phyloP scores from a whole-genome alignment of 768 basidiomycete genomes.

The Rubroboletus pulcherrimus region DNA sequence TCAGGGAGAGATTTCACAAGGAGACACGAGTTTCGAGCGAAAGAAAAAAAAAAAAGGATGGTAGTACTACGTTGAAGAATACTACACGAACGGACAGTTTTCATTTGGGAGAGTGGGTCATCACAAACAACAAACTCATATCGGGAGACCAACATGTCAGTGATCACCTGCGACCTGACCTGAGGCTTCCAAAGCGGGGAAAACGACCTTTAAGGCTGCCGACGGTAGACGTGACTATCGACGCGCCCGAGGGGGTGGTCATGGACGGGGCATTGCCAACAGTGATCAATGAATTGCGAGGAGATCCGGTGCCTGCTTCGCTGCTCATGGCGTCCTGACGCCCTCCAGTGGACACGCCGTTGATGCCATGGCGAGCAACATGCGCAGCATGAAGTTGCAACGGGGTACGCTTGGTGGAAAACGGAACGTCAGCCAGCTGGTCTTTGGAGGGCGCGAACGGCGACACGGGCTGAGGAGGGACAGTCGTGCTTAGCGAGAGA shows the following conservation, averaged over 20 bases:
- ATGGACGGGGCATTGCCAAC: slow-evolving; percentile 48
- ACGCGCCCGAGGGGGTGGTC: slow-evolving; percentile 44
- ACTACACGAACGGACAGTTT: slow-evolving; percentile 2
- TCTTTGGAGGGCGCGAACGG: slow-evolving; percentile 31
- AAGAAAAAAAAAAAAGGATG: not conserved
- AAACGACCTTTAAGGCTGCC: slow-evolving; percentile 71
- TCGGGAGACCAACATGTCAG: too few relatives aligned
- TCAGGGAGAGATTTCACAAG: slow-evolving; percentile 2
- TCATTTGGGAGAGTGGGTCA: not conserved
- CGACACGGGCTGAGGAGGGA: slow-evolving; percentile 45
- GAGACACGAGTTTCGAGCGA: not conserved
- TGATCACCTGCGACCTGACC: slow-evolving; percentile 41
- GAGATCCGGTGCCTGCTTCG: slow-evolving; percentile 49
- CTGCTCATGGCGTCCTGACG: slow-evolving; percentile 46
- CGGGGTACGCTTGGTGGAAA: slow-evolving; percentile 58
- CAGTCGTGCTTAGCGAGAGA: slow-evolving; percentile 45
- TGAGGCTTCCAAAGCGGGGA: slow-evolving; percentile 73
- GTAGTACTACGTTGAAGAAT: not conserved
- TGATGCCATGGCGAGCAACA: slow-evolving; percentile 78
- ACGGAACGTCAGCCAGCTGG: slow-evolving; percentile 1
- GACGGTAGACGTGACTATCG: slow-evolving; percentile 59
- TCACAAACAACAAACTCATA: not conserved
- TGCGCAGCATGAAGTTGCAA: slow-evolving; percentile 79
- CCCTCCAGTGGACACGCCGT: slow-evolving; percentile 75
- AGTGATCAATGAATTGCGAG: slow-evolving; percentile 72